Percentiles rank a stretch among this genome's conserved stretches.
Evolutionary conservation across 257 asterid species (phyloP).

Genomic region (Jasminum sambac): DNA sequence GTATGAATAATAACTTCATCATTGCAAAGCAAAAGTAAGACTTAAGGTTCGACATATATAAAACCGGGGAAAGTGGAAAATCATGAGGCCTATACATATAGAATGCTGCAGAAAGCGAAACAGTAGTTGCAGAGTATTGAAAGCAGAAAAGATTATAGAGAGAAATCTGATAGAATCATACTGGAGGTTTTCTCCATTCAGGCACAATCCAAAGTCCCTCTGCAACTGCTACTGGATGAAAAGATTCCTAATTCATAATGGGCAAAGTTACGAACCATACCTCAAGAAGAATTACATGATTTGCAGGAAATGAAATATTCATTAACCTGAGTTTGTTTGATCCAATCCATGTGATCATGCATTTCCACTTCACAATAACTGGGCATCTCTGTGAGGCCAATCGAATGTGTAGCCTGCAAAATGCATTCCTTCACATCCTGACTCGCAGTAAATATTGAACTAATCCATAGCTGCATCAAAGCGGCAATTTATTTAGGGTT

Average conservation of each 20-base stretch:
- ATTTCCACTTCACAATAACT: slow-evolving; percentile 47
- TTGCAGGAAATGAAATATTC: neutral
- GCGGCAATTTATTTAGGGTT: slow-evolving; percentile 1
- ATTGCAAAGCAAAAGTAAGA: neutral
- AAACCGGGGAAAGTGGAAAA: neutral
- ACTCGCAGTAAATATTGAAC: slow-evolving; percentile 53
- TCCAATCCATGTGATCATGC: slow-evolving; percentile 83
- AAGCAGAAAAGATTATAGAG: slow-evolving; percentile 2
- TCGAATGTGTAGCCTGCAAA: slow-evolving; percentile 71
- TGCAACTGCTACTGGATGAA: slow-evolving; percentile 69
- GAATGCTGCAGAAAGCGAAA: neutral
- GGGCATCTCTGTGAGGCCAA: slow-evolving; percentile 75
- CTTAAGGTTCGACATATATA: neutral
- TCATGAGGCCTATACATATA: neutral
- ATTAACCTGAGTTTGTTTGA: slow-evolving; percentile 63
- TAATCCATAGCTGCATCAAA: slow-evolving; percentile 59
- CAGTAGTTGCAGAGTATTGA: slow-evolving; percentile 11
- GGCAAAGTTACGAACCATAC: neutral
- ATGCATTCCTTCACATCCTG: slow-evolving; percentile 78
- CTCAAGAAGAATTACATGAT: neutral
- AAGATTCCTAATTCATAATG: slow-evolving; percentile 49
- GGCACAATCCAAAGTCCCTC: slow-evolving; percentile 95
- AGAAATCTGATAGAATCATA: slow-evolving; percentile 42
- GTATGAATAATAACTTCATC: slow-evolving; percentile 3
- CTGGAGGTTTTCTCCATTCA: slow-evolving; percentile 82